Base-by-base conservation (phyloP, 1,284 basidiomycete species). In the Somion occarium region DNA sequence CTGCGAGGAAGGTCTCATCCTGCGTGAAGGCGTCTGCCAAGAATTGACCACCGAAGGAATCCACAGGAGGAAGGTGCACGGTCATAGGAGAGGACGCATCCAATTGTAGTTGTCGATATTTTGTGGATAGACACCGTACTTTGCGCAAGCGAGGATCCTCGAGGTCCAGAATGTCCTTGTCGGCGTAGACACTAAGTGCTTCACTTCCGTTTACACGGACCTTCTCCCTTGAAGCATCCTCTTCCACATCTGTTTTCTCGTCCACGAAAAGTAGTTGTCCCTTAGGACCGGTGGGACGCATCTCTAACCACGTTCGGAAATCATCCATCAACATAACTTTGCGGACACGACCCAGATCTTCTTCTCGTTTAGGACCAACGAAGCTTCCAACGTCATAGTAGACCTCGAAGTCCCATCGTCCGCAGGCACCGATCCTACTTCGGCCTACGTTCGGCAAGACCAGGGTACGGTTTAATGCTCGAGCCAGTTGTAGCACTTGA, bases 401-500 rank as follows among this genome's bases (percentile, higher is more conserved):
- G 0, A 61, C 61, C 5, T 62, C 65, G 46, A 79, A 73, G 1
- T 67, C 61, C 71, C 69, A 74, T 44, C 66, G 64, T 43, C 67
- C 68, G 62, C 78, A 82, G 1, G 66, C 64, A 2, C 76, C 74
- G 25, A 81, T 64, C 25, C 73, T 69, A 51, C 73, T 74, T 49
- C 73, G 73, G 5, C 73, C 75, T 1, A 78, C 76, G 46, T 76
- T 76, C 3, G 79, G 79, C 2, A 81, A 65, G 7, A 81, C 74
- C 19, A 81, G 66, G 2, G 73, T 79, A 1, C 78, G 71, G 52
- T 74, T 70, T 22, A 82, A 68, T 13, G 52, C 56, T 38, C 59
- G 58, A 0, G 78, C 73, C 5, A 81, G 70, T 11, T 62, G 58
- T 2, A 69, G 50, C 49, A 81, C 64, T 53, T 79, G 73, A 12